phyloP scores from a whole-genome alignment of 1,139 yeast species.

The Protomyces arabidopsidicola region DNA sequence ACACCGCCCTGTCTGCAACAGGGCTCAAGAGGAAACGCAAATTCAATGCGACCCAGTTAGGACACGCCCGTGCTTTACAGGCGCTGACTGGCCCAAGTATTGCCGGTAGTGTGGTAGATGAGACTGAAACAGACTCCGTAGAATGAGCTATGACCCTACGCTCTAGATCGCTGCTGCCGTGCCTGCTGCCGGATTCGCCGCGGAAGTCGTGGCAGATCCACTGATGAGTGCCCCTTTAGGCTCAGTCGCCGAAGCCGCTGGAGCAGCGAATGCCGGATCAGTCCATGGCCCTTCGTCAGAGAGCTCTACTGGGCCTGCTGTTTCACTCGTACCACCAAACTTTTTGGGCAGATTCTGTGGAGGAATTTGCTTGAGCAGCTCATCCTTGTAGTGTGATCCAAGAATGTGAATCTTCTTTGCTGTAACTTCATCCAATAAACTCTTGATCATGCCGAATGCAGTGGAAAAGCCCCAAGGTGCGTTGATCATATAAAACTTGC shows the following conservation, averaged over 20 bases:
- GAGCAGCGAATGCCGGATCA: constrained; percentile 53
- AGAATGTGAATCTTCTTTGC: constrained; percentile 89
- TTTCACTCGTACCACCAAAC: constrained; percentile 78
- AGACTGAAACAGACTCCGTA: too few species aligned
- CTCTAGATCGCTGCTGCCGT: not conserved
- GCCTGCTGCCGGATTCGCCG: not conserved
- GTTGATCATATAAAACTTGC: constrained; percentile 88
- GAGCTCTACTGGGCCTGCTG: constrained; percentile 72
- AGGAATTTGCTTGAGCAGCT: constrained; percentile 85
- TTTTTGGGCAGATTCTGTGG: constrained; percentile 83
- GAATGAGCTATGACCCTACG: not conserved
- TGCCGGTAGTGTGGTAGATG: too few species aligned
- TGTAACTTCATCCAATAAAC: constrained; percentile 96
- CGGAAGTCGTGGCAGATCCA: not conserved
- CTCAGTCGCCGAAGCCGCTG: not conserved
- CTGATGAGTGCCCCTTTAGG: not conserved
- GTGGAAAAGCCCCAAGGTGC: constrained; percentile 97
- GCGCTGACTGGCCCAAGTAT: too few species aligned
- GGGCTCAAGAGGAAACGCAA: not conserved
- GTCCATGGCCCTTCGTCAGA: constrained; percentile 98
- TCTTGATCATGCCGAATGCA: constrained; percentile 84
- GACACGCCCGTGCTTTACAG: not conserved
- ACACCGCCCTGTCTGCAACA: not conserved
- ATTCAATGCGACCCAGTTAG: not conserved
- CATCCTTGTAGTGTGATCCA: constrained; percentile 72